Evolutionary conservation across 345 rosid species (phyloP).

Genomic region (Salix udensis): DNA sequence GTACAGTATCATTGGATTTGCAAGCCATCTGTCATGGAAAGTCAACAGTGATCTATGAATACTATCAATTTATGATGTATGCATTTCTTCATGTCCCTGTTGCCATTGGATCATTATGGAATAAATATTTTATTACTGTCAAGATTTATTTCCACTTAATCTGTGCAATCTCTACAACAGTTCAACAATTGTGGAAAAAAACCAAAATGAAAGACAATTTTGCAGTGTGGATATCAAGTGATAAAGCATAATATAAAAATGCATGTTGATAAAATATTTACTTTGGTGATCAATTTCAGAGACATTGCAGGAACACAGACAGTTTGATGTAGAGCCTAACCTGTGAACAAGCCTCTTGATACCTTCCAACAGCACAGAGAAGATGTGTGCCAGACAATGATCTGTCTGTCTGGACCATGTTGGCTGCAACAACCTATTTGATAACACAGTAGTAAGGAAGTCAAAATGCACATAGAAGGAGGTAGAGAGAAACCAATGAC

Average conservation of each 20-base stretch:
- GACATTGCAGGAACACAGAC: background rate
- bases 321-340: constrained; percentile 32
- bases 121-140: no score
- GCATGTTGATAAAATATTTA: background rate
- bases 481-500: background rate
- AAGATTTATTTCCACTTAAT: no score
- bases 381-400: constrained; percentile 91
- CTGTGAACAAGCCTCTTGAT: constrained; percentile 99
- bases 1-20: no score
- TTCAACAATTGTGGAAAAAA: no score
- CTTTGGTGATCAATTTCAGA: background rate
- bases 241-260: background rate
- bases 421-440: constrained; percentile 89
- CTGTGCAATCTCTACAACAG: no score
- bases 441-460: constrained; percentile 11
- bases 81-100: no score
- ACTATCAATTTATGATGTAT: no score
- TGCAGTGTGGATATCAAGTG: background rate
- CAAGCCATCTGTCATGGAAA: no score
- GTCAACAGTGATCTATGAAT: no score
- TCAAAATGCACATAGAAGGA: background rate
- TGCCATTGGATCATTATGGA: no score
- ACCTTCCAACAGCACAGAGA: constrained; percentile 92
- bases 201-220: no score
- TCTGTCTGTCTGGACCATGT: constrained; percentile 88